A percentile compares a stretch with the other conserved stretches of the same genome.
phyloP scores from a whole-genome alignment of 2,329 filamentous ascomycete species.

The Stromatinia cepivora region DNA sequence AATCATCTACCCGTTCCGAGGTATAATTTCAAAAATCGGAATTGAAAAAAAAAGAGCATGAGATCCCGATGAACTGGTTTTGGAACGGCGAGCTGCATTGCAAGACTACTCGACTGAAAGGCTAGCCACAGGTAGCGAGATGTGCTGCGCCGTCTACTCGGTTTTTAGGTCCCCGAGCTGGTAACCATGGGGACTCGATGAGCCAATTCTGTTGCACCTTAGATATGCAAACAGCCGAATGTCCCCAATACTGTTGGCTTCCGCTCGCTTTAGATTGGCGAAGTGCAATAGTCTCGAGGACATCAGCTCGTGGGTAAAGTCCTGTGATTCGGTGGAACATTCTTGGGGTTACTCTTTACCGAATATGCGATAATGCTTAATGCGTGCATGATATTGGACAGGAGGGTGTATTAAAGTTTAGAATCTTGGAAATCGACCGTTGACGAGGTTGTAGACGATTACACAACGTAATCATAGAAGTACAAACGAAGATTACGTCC shows the following conservation, averaged over 20 bases:
- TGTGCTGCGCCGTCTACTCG: constrained; percentile 26
- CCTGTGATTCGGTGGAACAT: constrained; percentile 13
- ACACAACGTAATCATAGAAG: constrained; percentile 18
- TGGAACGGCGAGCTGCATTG: constrained; percentile 24
- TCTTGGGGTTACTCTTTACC: constrained; percentile 9
- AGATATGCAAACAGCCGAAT: constrained; percentile 22
- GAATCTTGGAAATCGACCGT: constrained; percentile 12
- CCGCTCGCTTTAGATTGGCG: constrained; percentile 25
- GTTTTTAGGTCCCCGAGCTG: constrained; percentile 25
- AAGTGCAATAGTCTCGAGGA: constrained; percentile 22
- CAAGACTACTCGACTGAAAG: constrained; percentile 17
- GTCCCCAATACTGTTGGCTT: constrained; percentile 23
- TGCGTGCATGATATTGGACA: constrained; percentile 12
- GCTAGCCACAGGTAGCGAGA: constrained; percentile 21
- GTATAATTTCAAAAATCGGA: background rate
- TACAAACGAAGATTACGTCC: constrained; percentile 23
- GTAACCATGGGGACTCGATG: constrained; percentile 23
- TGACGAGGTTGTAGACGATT: constrained; percentile 18
- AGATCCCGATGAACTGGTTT: constrained; percentile 24
- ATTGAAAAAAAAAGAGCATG: constrained; percentile 8
- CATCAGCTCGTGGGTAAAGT: constrained; percentile 21
- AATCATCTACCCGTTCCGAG: constrained; percentile 13
- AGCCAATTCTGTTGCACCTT: constrained; percentile 21
- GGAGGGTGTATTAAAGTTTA: background rate
- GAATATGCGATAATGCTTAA: constrained; percentile 19